Evolutionary conservation across 768 basidiomycete species (phyloP).

Genomic region (Strobilomyces dryophilus): DNA sequence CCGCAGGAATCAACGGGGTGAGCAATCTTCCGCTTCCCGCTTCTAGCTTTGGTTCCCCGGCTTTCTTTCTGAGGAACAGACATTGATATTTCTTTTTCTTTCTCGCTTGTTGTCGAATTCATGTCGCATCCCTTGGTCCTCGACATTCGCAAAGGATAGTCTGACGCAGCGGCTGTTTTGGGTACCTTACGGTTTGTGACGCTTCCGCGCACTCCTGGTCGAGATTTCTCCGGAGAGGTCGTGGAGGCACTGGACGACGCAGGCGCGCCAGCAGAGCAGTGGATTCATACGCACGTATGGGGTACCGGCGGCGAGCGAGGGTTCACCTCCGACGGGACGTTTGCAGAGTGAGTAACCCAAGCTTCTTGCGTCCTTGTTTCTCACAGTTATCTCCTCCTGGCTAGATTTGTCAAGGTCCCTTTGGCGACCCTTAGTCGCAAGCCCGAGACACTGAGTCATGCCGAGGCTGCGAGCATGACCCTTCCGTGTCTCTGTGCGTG

Average conservation of each 20-base stretch:
- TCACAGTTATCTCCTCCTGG: not conserved
- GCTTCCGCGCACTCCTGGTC: constrained; percentile 27
- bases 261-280: constrained; percentile 14
- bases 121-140: not conserved
- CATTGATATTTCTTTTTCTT: not conserved
- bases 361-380: not conserved
- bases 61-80: not conserved
- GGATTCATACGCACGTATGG: constrained; percentile 32
- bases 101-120: not conserved
- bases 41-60: not conserved
- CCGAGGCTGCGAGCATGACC: constrained; percentile 30
- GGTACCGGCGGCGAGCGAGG: constrained; percentile 32
- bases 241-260: constrained; percentile 27
- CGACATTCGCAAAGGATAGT: constrained; percentile 13
- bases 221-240: constrained; percentile 35
- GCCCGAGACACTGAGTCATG: constrained; percentile 23
- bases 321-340: constrained; percentile 31
- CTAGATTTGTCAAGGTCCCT: constrained; percentile 29
- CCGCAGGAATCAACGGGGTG: constrained; percentile 33
- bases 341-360: constrained; percentile 30
- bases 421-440: constrained; percentile 29
- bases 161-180: constrained; percentile 27
- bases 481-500: constrained; percentile 35
- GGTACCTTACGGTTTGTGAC: constrained; percentile 32
- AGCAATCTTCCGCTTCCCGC: constrained; percentile 1